Evolutionary conservation across 1,284 basidiomycete species (phyloP).

Genomic region (Exobasidium rhododendri): DNA sequence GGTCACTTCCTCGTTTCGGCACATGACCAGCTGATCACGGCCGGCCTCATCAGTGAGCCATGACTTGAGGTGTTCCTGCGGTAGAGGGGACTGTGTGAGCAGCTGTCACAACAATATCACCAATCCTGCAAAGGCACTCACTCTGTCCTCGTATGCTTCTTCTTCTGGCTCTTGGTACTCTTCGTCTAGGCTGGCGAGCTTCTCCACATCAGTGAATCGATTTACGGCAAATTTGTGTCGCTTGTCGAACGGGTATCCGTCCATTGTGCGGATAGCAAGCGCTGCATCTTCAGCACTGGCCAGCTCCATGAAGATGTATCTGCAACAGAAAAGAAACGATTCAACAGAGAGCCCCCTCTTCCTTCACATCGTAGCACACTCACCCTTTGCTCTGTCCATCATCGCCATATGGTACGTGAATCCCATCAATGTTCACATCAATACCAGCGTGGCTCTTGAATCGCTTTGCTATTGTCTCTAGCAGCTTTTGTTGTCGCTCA

Average conservation of each 20-base stretch:
- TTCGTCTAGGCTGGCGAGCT: slow-evolving; percentile 75
- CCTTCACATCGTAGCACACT: slow-evolving; percentile 10
- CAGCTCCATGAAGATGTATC: slow-evolving; percentile 87
- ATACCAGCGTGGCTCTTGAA: slow-evolving; percentile 55
- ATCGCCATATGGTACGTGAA: slow-evolving; percentile 56
- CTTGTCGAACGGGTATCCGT: slow-evolving; percentile 85
- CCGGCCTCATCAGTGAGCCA: slow-evolving; percentile 91
- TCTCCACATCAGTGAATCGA: slow-evolving; percentile 88
- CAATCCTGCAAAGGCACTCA: background rate
- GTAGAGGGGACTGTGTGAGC: slow-evolving; percentile 60
- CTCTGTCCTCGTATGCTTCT: slow-evolving; percentile 66
- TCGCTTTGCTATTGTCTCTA: slow-evolving; percentile 56
- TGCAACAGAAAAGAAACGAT: no score
- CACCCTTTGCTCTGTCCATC: slow-evolving; percentile 55
- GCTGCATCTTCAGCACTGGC: slow-evolving; percentile 75
- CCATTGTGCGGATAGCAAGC: slow-evolving; percentile 73
- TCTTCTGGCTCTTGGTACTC: slow-evolving; percentile 74
- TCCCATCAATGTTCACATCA: slow-evolving; percentile 45
- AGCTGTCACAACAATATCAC: no score
- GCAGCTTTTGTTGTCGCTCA: slow-evolving; percentile 54
- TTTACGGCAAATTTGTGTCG: slow-evolving; percentile 87
- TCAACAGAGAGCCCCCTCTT: no score
- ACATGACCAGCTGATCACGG: slow-evolving; percentile 93
- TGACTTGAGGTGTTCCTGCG: slow-evolving; percentile 89
- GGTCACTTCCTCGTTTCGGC: slow-evolving; percentile 84